Percentiles rank a stretch among this genome's conserved stretches.
phyloP scores from a whole-genome alignment of 2,329 filamentous ascomycete genomes.

The Ascochyta koolunga region DNA sequence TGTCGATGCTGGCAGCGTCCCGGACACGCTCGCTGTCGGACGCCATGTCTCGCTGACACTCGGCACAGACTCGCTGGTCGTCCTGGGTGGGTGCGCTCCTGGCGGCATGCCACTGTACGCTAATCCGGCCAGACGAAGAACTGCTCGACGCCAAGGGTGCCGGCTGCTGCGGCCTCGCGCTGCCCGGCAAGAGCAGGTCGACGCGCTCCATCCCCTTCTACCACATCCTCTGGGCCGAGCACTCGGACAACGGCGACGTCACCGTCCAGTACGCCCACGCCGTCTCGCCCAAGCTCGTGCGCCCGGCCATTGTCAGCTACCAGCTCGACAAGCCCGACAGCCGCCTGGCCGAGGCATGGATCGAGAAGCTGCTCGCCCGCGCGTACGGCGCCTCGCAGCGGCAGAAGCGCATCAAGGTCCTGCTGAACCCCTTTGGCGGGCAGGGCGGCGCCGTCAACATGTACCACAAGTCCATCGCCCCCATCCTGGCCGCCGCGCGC shows the following conservation, averaged over 20 bases:
- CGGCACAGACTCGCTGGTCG: constrained; percentile 64
- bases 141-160: constrained; percentile 55
- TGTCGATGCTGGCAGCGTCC: constrained; percentile 14
- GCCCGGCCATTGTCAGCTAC: constrained; percentile 67
- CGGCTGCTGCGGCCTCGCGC: constrained; percentile 63
- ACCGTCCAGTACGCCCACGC: constrained; percentile 74
- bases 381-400: constrained; percentile 74
- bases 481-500: constrained; percentile 80
- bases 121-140: constrained; percentile 57
- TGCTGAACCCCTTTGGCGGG: constrained; percentile 91
- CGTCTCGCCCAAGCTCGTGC: constrained; percentile 63
- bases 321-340: constrained; percentile 60
- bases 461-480: constrained; percentile 77
- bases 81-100: constrained; percentile 56
- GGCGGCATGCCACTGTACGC: too few species aligned
- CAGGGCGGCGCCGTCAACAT: constrained; percentile 75
- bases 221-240: constrained; percentile 82
- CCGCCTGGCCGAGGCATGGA: constrained; percentile 64
- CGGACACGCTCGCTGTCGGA: constrained; percentile 59
- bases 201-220: constrained; percentile 74
- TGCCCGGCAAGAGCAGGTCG: constrained; percentile 55
- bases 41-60: constrained; percentile 66
- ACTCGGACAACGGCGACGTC: constrained; percentile 63
- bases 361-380: constrained; percentile 66
- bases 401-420: constrained; percentile 79